Evolutionary conservation across 2,329 filamentous ascomycete genomes (phyloP), one percentile per base, ranked within the genome.

Genomic region (Trichoderma citrinoviride): DNA sequence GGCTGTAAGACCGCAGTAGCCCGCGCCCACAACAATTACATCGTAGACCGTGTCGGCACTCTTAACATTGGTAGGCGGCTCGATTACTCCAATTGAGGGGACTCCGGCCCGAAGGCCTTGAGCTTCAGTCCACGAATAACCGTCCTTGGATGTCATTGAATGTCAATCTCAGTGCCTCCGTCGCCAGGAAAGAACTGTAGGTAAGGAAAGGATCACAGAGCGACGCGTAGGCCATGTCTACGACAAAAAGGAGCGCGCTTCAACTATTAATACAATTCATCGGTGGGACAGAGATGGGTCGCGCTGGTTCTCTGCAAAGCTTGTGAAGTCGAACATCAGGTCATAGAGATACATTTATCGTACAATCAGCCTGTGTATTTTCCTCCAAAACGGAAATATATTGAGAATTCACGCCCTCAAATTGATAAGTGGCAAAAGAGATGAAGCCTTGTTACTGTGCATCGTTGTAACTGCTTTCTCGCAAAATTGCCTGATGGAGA

Each of bases 1-100:
- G n/a, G 57, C 57, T n/a, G 57, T 61, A 12, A 61, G 57, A n/a
- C 57, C 57, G 21, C 57, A 61, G n/a, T 61, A 61, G 12, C 57
- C 57, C 19, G 57, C 57, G 10, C 57, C 57, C n/a, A 61, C 57
- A 6, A 61, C 57, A 29, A 61, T 43, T 17, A 61, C 57, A 61
- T 61, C 57, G n/a, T 61, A 61, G 33, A 43, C 57, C 10, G 57
- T 61, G 12, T 61, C 57, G 46, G 33, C 37, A 33, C 57, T 61
- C n/a, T 52, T 29, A 7, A 61, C 46, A 52, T 61, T 61, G 41
- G 57, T 50, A 12, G 57, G 57, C 33, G 57, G 57, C 25, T 61
- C 57, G 50, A 61, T 61, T 7, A 61, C 57, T 29, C 57, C 57
- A 5, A 61, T 61, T 19, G 57, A 61, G 27, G 57, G 57, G 19